A percentile compares a stretch with the other conserved stretches of the same genome.
Evolutionary conservation across 2,329 filamentous ascomycete genomes (phyloP).

Genomic region (Periconia sp.): DNA sequence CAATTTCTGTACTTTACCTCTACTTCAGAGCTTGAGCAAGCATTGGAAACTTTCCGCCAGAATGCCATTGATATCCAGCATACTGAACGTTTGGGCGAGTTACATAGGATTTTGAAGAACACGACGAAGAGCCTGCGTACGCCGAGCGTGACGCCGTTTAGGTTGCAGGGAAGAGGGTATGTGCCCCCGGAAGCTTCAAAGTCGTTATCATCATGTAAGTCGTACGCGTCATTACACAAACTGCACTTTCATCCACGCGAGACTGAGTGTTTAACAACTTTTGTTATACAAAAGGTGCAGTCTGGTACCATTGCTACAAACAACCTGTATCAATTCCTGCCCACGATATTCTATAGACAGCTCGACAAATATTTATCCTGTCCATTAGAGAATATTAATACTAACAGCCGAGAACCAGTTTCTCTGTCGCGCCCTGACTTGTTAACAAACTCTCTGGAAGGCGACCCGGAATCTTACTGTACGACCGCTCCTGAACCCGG

Average conservation of each 20-base stretch:
- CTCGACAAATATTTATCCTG: no score
- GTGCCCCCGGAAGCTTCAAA: conserved; percentile 13
- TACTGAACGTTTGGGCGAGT: conserved; percentile 1
- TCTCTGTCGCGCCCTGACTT: no score
- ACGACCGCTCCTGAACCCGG: conserved; percentile 26
- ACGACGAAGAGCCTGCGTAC: conserved; percentile 1
- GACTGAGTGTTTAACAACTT: no score
- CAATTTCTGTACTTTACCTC: conserved; percentile 23
- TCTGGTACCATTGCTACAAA: no score
- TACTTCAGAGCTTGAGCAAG: conserved; percentile 19
- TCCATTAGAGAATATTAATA: no score
- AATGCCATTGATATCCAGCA: conserved; percentile 2
- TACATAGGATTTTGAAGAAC: conserved; percentile 19
- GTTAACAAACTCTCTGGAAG: neutral
- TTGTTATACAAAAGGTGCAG: no score
- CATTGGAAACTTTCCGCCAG: conserved; percentile 20
- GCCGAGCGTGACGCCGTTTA: conserved; percentile 9
- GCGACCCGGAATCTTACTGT: conserved; percentile 17
- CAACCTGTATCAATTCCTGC: no score
- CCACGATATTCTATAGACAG: no score
- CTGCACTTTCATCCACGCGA: neutral
- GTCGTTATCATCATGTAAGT: conserved; percentile 11
- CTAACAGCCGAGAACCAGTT: no score
- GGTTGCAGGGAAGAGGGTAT: conserved; percentile 1
- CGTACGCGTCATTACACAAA: neutral